phyloP scores from a whole-genome alignment of 345 rosid species.

The Erysimum cheiranthoides region DNA sequence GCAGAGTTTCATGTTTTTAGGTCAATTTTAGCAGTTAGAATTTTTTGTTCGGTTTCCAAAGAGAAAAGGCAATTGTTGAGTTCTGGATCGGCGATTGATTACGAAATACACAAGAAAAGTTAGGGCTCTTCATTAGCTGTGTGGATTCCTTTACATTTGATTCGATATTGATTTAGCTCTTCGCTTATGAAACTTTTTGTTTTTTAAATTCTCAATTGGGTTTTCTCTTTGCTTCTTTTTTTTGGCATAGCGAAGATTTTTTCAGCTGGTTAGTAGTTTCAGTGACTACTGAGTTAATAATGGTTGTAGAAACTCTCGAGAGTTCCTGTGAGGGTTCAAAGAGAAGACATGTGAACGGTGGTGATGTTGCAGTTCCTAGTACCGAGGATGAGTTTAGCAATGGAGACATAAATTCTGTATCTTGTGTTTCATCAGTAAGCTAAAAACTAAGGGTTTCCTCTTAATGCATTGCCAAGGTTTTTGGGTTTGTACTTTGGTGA shows the following conservation, averaged over 20 bases:
- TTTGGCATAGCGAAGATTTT: constrained; percentile 18
- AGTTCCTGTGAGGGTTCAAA: constrained; percentile 46
- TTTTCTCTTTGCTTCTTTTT: background rate
- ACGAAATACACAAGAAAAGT: background rate
- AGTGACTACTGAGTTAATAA: constrained; percentile 42
- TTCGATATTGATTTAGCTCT: background rate
- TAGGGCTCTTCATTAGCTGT: background rate
- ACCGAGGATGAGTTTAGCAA: constrained; percentile 45
- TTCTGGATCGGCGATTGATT: constrained; percentile 7
- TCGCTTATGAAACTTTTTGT: background rate
- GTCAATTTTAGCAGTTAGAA: too few species aligned
- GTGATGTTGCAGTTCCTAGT: constrained; percentile 43
- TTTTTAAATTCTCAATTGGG: background rate
- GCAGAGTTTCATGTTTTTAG: too few species aligned
- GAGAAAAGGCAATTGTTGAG: background rate
- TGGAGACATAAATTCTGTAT: constrained; percentile 40
- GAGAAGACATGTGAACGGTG: constrained; percentile 54
- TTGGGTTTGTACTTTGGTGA: constrained; percentile 11
- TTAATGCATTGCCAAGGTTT: background rate
- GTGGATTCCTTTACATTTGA: background rate
- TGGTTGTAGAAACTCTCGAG: constrained; percentile 67
- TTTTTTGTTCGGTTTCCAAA: background rate
- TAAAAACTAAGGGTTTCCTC: background rate
- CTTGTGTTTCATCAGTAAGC: constrained; percentile 55
- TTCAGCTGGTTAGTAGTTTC: constrained; percentile 32